phyloP scores from a whole-genome alignment of 2,329 filamentous ascomycete genomes.

The Juglanconis sp. region DNA sequence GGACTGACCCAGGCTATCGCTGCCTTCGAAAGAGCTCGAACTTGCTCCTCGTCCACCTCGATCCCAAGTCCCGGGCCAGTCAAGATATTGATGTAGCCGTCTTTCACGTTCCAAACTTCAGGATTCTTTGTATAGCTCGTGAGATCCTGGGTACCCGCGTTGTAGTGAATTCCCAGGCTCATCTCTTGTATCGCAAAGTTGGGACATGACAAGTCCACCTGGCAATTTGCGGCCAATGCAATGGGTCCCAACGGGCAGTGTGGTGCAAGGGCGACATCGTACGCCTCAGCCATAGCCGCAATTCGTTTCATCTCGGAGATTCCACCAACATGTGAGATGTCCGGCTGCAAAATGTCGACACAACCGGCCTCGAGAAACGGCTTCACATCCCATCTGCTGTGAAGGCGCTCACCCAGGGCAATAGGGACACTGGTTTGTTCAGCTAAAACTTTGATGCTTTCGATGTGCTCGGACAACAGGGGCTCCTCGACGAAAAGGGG shows the following conservation, averaged over 20 bases:
- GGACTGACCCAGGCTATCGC: constrained; percentile 55
- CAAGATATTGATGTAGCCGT: constrained; percentile 54
- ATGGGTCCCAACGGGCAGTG: constrained; percentile 65
- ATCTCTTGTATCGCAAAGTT: constrained; percentile 67
- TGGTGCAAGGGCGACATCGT: constrained; percentile 62
- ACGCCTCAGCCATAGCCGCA: constrained; percentile 60
- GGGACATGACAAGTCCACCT: constrained; percentile 51
- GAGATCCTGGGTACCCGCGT: constrained; percentile 55
- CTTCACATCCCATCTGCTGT: constrained; percentile 63
- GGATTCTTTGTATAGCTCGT: constrained; percentile 57
- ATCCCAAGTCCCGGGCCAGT: constrained; percentile 56
- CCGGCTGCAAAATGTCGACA: constrained; percentile 62
- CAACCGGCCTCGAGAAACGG: constrained; percentile 58
- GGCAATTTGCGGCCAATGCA: constrained; percentile 60
- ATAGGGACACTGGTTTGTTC: constrained; percentile 56
- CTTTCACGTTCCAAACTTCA: constrained; percentile 54
- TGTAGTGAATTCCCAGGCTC: constrained; percentile 68
- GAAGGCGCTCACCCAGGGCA: constrained; percentile 61
- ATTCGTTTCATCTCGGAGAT: constrained; percentile 62
- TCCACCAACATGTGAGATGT: constrained; percentile 62
- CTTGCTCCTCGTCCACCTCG: constrained; percentile 60
- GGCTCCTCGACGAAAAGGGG: constrained; percentile 67
- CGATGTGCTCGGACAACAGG: constrained; percentile 57
- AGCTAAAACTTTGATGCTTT: constrained; percentile 56
- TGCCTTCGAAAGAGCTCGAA: constrained; percentile 50